Base-by-base conservation (phyloP, 768 basidiomycete species). In the Panaeolus cyanescens region DNA sequence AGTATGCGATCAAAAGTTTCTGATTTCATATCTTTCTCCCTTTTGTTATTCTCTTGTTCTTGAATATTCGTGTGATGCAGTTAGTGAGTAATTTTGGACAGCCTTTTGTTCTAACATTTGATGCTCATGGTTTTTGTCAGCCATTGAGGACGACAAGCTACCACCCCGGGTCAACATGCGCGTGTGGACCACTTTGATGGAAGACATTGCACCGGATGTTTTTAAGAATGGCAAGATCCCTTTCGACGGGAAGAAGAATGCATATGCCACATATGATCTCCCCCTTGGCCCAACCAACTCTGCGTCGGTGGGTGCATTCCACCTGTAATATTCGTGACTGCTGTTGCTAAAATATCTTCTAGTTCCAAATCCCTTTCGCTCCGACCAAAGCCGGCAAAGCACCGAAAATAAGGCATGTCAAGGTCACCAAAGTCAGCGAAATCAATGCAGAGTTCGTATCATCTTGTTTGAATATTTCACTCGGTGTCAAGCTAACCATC, bases 201-300 rank as follows among this genome's bases (percentile, higher is more conserved):
- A 73, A 2, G 70, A 77, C 0, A 77, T 82, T 1, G 84, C 85
- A 0, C 85, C 85, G 0, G 71, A 80, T 8, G 71, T 90, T 13
- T 94, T 94, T 68, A 85, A 81, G 1, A 32, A 59, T 17, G 86
- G 85, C 2, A 84, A 79, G 4, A 87, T 80, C 10, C 89, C 84
- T 1, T 93, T 93, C 60, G 93, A 94, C 62, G 92, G 92, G 0
- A 80, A 88, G 20, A 93, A 93, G 72, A 93, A 93, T 60, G 71
- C 80, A 22, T 94, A 89, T 66, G 77, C 88, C 4, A 76, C 85
- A 12, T 77, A 80, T 30, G 75, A 79, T 58, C 75, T 93, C 6
- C 80, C 84, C 0, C 82, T 95, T 17, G 85, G 84, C n/a, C 77
- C 77, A 0, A 73, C 63, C 0, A 76, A 81, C 32, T 82, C 80